These are phyloP conservation scores for Graphilbum sp. DNA, from an alignment of 2,329 filamentous ascomycete genomes.

Conservation along the genomic window DNA sequence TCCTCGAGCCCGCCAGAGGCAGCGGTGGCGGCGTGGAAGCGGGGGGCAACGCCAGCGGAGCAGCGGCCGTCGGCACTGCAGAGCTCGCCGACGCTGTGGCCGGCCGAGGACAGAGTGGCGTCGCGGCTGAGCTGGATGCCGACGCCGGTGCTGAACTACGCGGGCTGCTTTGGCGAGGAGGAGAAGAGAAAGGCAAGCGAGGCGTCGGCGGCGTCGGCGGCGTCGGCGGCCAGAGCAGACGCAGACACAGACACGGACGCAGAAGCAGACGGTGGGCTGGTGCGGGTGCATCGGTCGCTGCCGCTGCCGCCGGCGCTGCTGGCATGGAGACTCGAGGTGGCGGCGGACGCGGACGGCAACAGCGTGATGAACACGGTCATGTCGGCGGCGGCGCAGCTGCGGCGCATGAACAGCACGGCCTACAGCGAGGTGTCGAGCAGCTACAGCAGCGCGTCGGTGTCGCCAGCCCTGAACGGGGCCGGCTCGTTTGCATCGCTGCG, in stretches of 20 bases:
- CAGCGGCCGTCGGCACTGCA: not conserved
- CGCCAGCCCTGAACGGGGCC: not conserved
- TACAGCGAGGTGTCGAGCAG: conserved; percentile 23
- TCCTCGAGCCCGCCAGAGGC: not conserved
- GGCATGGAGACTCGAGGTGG: too few species aligned
- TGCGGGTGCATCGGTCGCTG: conserved; percentile 4
- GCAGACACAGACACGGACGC: too few species aligned
- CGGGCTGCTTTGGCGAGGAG: not conserved
- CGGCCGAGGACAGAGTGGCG: conserved; percentile 5
- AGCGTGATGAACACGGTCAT: conserved; percentile 14
- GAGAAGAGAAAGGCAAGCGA: too few species aligned
- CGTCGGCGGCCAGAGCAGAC: not conserved
- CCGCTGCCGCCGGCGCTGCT: conserved; percentile 1
- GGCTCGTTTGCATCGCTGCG: not conserved
- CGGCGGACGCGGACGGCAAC: not conserved
- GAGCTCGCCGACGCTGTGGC: conserved; percentile 4
- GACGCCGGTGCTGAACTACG: not conserved
- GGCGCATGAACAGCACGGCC: conserved; percentile 38
- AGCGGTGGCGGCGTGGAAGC: too few species aligned
- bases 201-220: not conserved
- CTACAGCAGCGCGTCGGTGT: conserved; percentile 12
- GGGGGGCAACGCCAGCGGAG: too few species aligned
- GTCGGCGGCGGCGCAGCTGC: conserved; percentile 32
- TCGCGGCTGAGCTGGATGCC: not conserved
- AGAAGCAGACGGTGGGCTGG: not conserved